Evolutionary conservation across 257 asterid genomes (phyloP), one percentile per base, ranked within the genome.

Genomic region (Echites panduratus): DNA sequence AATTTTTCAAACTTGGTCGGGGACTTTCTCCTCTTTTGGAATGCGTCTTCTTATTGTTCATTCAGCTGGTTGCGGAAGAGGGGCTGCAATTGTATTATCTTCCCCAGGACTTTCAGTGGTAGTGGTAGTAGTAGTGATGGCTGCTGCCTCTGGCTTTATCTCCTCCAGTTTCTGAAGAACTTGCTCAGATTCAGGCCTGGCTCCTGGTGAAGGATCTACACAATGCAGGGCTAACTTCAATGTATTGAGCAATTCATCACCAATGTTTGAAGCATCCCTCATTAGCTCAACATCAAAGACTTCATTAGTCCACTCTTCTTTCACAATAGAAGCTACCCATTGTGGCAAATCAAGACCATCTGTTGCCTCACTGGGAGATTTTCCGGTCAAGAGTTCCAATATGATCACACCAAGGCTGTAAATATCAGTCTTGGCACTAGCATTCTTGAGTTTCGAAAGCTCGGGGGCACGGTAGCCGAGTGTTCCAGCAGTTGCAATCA

Each of bases 231-330:
- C 98, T 26, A 93, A 69, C 66, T 89, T 93, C 86, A 93, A 80
- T 0, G 95, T 83, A 44, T 89, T 85, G 4, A 91, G 92, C 84
- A 93, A 27, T 44, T 93, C 96, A 48, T 93, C 98, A 0, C 94
- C 91, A 35, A 80, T 77, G 66, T 74, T 82, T 0, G 96, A 63
- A 3, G 86, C 89, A 59, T 86, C 97, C 83, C 85, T 76, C 88
- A 88, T 91, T 26, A 91, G 82, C 86, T 91, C 98, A 70, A 87
- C 88, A 52, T 94, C 99, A 13, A 94, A 94, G 44, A 91, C 97
- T 72, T 89, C 95, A 73, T 86, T 89, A 32, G 96, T 93, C 98
- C 97, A 89, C 52, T 93, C 97, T 72, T 91, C 99, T 79, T 94
- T 91, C 41, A 91, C 96, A 6, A 90, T 88, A 0, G 97, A 91